phyloP scores from a whole-genome alignment of 106 monocot genomes.

The Phalaenopsis equestris region DNA sequence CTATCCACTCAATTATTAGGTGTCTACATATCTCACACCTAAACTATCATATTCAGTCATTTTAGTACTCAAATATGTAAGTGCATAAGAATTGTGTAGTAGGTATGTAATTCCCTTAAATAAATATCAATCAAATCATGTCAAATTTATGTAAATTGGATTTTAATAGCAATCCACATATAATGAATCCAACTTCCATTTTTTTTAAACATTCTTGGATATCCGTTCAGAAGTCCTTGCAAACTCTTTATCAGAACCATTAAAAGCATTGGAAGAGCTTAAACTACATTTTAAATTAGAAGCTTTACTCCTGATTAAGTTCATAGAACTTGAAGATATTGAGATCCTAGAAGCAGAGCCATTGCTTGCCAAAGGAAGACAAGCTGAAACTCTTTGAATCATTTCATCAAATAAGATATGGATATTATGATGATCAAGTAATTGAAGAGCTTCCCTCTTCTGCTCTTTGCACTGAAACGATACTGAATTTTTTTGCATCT shows the following conservation, averaged over 20 bases:
- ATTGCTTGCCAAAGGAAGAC: slow-evolving; percentile 12
- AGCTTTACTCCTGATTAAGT: background rate
- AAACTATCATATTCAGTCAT: too few relatives aligned
- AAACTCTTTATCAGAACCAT: background rate
- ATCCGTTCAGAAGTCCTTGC: background rate
- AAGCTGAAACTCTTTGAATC: slow-evolving; percentile 21
- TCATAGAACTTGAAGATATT: background rate
- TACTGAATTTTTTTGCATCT: slow-evolving; percentile 28
- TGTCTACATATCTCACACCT: too few relatives aligned
- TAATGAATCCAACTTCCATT: too few relatives aligned
- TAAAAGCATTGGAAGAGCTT: background rate
- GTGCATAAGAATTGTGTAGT: too few relatives aligned
- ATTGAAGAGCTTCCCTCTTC: slow-evolving; percentile 29
- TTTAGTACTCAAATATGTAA: too few relatives aligned
- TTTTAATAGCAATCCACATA: too few relatives aligned
- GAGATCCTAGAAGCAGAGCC: background rate
- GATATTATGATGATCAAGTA: slow-evolving; percentile 26
- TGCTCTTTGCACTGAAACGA: slow-evolving; percentile 20
- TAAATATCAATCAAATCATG: too few relatives aligned
- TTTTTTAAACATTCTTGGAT: slow-evolving; percentile 21
- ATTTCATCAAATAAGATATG: slow-evolving; percentile 31
- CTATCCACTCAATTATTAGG: too few relatives aligned
- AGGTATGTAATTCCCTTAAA: too few relatives aligned
- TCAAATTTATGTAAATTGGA: too few relatives aligned
- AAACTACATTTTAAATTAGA: background rate